Conservation (phyloP, 192 early-diverging fungal genomes). For the Umbelopsis vinacea region DNA sequence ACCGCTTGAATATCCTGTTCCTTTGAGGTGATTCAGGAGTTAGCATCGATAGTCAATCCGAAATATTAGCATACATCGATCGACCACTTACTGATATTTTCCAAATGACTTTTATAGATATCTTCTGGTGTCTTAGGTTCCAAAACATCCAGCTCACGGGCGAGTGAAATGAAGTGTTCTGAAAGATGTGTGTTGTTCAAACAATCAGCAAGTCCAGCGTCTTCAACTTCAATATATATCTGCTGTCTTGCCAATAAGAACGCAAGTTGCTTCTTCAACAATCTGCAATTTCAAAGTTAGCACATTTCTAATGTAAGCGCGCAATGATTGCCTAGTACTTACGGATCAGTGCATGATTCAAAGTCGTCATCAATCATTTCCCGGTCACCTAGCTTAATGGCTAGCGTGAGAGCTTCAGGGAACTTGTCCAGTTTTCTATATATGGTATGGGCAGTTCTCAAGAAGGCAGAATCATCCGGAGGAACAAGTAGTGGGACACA, state of each 20-base stretch:
- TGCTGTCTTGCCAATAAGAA: slow-evolving; percentile 92
- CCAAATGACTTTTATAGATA: slow-evolving; percentile 97
- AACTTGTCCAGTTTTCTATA: slow-evolving; percentile 84
- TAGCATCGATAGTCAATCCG: too few species aligned
- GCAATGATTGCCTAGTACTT: slow-evolving; percentile 36
- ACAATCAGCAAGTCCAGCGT: slow-evolving; percentile 83
- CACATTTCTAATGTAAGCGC: neutral
- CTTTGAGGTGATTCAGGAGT: neutral
- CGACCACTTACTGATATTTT: slow-evolving; percentile 75
- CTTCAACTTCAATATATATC: slow-evolving; percentile 84
- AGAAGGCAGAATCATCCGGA: slow-evolving; percentile 84
- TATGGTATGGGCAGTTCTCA: slow-evolving; percentile 87
- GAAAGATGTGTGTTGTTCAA: slow-evolving; percentile 88
- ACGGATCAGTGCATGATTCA: slow-evolving; percentile 79
- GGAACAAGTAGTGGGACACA: slow-evolving; percentile 92
- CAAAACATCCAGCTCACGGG: slow-evolving; percentile 90
- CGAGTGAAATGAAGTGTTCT: slow-evolving; percentile 87
- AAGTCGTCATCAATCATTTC: slow-evolving; percentile 87
- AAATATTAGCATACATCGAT: too few species aligned
- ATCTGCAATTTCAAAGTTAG: slow-evolving; percentile 36
- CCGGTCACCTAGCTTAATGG: slow-evolving; percentile 83
- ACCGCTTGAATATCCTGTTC: slow-evolving; percentile 35
- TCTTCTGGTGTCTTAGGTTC: slow-evolving; percentile 97
- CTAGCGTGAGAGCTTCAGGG: slow-evolving; percentile 83
- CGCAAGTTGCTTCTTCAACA: slow-evolving; percentile 94